Base-by-base conservation (phyloP, 805 yeast genomes). In the Saturnispora quitensis region DNA sequence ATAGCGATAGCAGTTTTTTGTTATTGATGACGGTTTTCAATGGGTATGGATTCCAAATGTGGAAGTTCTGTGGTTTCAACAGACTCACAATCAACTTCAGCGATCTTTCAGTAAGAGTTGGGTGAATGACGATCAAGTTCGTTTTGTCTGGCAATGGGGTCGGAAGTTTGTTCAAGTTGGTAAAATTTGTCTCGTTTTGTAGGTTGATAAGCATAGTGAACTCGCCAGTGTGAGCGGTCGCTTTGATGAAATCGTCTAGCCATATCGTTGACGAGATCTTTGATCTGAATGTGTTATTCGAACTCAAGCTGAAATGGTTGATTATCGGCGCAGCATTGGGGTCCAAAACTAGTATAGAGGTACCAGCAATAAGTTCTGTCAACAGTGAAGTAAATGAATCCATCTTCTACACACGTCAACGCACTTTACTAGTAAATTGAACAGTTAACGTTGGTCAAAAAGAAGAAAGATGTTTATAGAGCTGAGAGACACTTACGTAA, bases 281-380 rank as follows among this genome's bases (percentile, higher is more conserved):
- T 10, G 44, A 15, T 24, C 24, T 40, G 25, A 24, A 40, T 9
- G 42, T 18, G 8, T 18, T 5, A 18, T 38, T 9, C 9, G 42
- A 38, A 38, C 42, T 38, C 22, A 38, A 12, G 15, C 22, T 38
- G 15, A 38, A 40, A 40, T 40, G 44, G n/a, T 40, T 40, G n/a
- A 40, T 7, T 13, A 40, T 24, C 6, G 44, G 28, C 1, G 44
- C 31, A 5, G 44, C 44, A 17, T 56, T 45, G 40, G 54, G 59
- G 40, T 67, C 65, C 15, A 64, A 52, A 8, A 63, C 52, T 17
- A 64, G 43, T 12, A 45, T 48, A 24, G 46, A 15, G 7, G 43
- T 15, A 6, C 40, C 47, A 13, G 31, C 15, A 3, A 24, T 17
- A 15, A 18, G 12, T 2, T 20, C 25, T 15, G 47, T 18, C 28